Evolutionary conservation across 805 yeast species (phyloP).

Genomic region (Ogataea pilisensis): DNA sequence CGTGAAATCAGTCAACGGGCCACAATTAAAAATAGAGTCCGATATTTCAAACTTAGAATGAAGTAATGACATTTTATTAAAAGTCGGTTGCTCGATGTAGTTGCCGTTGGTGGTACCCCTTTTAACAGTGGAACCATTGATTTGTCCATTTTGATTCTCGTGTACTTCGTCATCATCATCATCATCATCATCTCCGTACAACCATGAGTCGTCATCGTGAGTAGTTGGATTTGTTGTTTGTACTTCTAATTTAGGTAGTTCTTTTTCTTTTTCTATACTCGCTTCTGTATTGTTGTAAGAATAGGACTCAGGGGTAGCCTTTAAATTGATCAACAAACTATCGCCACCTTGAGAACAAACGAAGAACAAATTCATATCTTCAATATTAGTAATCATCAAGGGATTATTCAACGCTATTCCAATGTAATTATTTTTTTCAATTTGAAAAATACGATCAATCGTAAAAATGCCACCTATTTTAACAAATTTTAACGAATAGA

Average conservation of each 20-base stretch:
- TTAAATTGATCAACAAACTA: conserved; percentile 46
- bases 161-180: conserved; percentile 15
- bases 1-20: conserved; percentile 70
- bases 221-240: no score
- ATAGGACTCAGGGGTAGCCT: conserved; percentile 11
- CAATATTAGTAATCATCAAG: conserved; percentile 36
- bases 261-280: not conserved
- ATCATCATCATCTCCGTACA: conserved; percentile 34
- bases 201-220: conserved; percentile 43
- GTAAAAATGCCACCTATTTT: conserved; percentile 34
- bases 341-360: conserved; percentile 60
- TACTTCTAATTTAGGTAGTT: not conserved
- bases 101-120: no score
- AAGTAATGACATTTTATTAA: conserved; percentile 8
- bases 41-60: conserved; percentile 38
- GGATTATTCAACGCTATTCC: conserved; percentile 32
- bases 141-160: not conserved
- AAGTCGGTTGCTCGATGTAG: not conserved
- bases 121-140: not conserved
- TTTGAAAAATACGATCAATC: conserved; percentile 23
- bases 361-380: conserved; percentile 44
- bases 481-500: conserved; percentile 33
- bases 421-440: conserved; percentile 18
- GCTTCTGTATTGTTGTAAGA: not conserved
- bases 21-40: conserved; percentile 59